Evolutionary conservation across 2,329 filamentous ascomycete genomes (phyloP), one percentile per base, ranked within the genome.

Genomic region (Colletotrichum neosansevieriae): DNA sequence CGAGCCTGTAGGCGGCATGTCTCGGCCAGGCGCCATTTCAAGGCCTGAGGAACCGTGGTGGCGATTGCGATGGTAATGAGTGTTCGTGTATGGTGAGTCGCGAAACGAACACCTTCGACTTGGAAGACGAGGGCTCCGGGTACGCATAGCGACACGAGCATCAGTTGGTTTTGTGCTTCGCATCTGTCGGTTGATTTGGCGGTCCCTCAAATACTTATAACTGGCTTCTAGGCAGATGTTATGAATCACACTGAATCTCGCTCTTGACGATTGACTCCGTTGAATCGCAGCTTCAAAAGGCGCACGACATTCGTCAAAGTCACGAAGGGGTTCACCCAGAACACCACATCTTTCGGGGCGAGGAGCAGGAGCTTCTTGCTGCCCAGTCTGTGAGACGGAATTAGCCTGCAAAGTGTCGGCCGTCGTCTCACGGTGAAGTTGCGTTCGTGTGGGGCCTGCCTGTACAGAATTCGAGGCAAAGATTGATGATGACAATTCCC

Each of bases 211-310:
- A 34, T 76, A 73, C 9, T 59, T 63, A 38, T 73, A 67, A 3
- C 70, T 74, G 15, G 73, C 74, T 12, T 63, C 38, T 19, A 76
- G 70, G 44, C 74, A 75, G 45, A 72, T 64, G 38, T 71, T 57
- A 54, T 75, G 71, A 29, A 76, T 61, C 36, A 15, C 4, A 38
- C 36, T 15, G 36, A 38, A 19, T 67, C 36, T 5, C 36, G 11
- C 11, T 38, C 11, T n/a, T 47, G 44, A n/a, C 3, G 4, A 4
- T 47, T 21, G 44, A 21, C 44, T 47, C 44, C n/a, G n/a, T 15
- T 38, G 36, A 15, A 38, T 38, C 4, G 11, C 11, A 38, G 36
- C 36, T 38, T 38, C 36, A 12, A 38, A 11, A 15, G 10, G 11
- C 11, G 13, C 36, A 11, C 3, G 11, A 38, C 12, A 15, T 38